Base-by-base conservation (phyloP, 306 rosid species). In the Acmispon strigosus region DNA sequence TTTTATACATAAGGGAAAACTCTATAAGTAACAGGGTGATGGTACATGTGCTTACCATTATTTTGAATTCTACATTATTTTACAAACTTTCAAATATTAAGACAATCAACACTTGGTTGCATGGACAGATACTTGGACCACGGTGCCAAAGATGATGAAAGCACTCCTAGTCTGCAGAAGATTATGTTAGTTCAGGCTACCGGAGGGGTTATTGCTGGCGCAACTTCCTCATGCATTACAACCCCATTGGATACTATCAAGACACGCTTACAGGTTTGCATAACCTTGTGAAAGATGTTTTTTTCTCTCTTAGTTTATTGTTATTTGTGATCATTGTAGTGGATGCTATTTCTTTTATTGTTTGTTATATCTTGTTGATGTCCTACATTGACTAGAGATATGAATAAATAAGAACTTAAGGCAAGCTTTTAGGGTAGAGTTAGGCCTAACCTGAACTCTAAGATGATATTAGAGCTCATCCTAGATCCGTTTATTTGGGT, bases 221-320 rank as follows among this genome's bases (percentile, higher is more conserved):
- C 99, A 73, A 74, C 92, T 64, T 84, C 99, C 42, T 91, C 99
- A 63, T 89, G 86, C 80, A 80, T 89, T 66, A 89, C 99, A 27
- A 89, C 96, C 68, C 99, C 99, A 37, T 60, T 94, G 80, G 99
- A 94, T 80, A 94, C 99, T 75, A 87, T 94, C 69, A 94, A 94
- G 89, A 94, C 99, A 74, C 92, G 99, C 42, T 76, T 91, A 79
- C 99, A 94, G 99, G 99, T 90, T 57, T 73, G 72, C 72, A 63
- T 49, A 65, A 55, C 20, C 43, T 52, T 18, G 54, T 65, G 29
- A 39, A 4, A 15, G 15, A 22, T 45, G 16, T 65, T 69, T 66
- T 54, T 68, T 61, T 60, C 39, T 81, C 24, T 10, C 69, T 18
- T 57, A 45, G 57, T 76, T 69, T 18, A 65, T 19, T 74, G 41